These are phyloP conservation scores for Arthrobotrys iridis DNA, from an alignment of 2,329 filamentous ascomycete species.

Conservation along the genomic window DNA sequence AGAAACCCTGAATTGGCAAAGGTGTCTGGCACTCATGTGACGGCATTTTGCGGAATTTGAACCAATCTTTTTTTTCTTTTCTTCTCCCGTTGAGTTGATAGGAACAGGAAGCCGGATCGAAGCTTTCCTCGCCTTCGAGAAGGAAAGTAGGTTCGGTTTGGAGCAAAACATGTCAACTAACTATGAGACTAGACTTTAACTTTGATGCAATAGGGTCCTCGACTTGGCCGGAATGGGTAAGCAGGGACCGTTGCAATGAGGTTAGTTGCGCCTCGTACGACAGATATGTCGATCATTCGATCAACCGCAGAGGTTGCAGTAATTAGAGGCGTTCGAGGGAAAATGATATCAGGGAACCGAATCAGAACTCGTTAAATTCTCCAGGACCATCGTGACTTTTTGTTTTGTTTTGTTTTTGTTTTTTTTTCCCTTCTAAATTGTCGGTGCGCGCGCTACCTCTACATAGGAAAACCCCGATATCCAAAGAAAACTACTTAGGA, in stretches of 20 bases:
- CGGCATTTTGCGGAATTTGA: not conserved
- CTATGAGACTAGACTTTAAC: slow-evolving; percentile 6
- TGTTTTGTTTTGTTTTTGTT: slow-evolving; percentile 24
- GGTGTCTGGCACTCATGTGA: not conserved
- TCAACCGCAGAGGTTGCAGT: not conserved
- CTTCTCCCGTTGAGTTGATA: not conserved
- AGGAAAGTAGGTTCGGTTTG: slow-evolving; percentile 21
- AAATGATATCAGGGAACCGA: slow-evolving; percentile 20
- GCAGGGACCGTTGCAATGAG: slow-evolving; percentile 40
- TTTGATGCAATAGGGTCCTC: slow-evolving; percentile 32
- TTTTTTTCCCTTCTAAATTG: slow-evolving; percentile 20
- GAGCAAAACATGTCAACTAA: slow-evolving; percentile 18
- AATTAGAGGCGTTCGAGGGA: not conserved
- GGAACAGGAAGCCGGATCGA: slow-evolving; percentile 32
- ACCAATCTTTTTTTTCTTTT: no score
- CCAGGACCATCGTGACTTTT: slow-evolving; percentile 42
- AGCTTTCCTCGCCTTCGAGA: slow-evolving; percentile 31
- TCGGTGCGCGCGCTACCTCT: slow-evolving; percentile 46
- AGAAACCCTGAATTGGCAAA: not conserved
- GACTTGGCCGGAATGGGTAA: slow-evolving; percentile 35
- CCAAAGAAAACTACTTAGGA: slow-evolving; percentile 13
- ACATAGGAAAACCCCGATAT: slow-evolving; percentile 20
- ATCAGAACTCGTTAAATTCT: slow-evolving; percentile 27
- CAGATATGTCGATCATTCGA: slow-evolving; percentile 24
- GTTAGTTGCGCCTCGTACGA: slow-evolving; percentile 46